Percentiles rank a stretch among this genome's conserved stretches.
Evolutionary conservation across 2,329 filamentous ascomycete genomes (phyloP).

Genomic region (Aspergillus calidoustus): DNA sequence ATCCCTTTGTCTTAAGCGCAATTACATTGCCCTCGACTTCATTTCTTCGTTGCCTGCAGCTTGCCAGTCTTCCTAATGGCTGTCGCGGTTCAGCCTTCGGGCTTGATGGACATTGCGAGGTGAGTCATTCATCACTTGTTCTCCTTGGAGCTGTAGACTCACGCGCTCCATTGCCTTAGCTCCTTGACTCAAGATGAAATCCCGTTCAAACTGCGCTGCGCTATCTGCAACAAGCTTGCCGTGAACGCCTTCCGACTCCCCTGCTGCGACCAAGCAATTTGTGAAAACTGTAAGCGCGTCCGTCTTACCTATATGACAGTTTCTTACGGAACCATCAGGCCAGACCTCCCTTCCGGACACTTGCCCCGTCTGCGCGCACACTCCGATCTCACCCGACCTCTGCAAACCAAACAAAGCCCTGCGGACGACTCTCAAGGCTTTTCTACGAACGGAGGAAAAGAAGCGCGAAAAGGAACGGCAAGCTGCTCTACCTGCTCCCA

Average conservation of each 20-base stretch:
- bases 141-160: neutral
- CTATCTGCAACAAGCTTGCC: conserved; percentile 87
- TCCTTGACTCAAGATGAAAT: conserved; percentile 81
- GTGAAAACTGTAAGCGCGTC: conserved; percentile 74
- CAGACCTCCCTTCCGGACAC: conserved; percentile 75
- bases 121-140: conserved; percentile 23
- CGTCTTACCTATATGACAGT: neutral
- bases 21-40: conserved; percentile 3
- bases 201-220: conserved; percentile 94
- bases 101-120: conserved; percentile 50
- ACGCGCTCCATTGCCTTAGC: conserved; percentile 50
- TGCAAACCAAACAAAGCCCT: conserved; percentile 88
- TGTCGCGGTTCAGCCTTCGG: conserved; percentile 44
- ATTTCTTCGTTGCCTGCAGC: conserved; percentile 3
- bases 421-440: conserved; percentile 90
- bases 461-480: conserved; percentile 71
- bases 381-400: conserved; percentile 80
- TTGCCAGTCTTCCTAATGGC: conserved; percentile 37
- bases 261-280: conserved; percentile 95
- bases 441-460: conserved; percentile 88
- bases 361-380: conserved; percentile 93
- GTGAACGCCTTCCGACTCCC: conserved; percentile 89
- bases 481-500: conserved; percentile 38
- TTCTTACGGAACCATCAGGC: conserved; percentile 53
- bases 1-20: conserved; percentile 21